Base-by-base conservation (phyloP, 148 eudicot species). In the Fagopyrum esculentum region DNA sequence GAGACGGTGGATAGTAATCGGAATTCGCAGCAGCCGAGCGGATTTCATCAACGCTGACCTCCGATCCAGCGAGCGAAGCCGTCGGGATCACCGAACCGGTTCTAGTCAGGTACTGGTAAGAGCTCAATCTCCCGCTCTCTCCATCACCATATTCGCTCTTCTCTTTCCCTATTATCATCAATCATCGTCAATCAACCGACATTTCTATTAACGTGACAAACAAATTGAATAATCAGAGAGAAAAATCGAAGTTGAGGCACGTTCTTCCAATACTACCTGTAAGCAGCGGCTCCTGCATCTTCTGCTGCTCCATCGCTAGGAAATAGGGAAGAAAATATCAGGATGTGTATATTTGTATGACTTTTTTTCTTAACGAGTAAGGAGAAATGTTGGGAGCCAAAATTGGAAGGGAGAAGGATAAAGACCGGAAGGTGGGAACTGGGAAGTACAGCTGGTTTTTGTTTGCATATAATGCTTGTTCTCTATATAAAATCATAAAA, bases 1-100 rank as follows among this genome's bases (percentile, higher is more conserved):
- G 87, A 63, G 93, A 89, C 43, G 98, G 90, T 4, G 98, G 89
- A 73, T 91, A 94, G 0, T 75, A 80, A n/a, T 86, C 91, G 0
- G 98, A 83, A 72, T 73, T 60, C 7, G 89, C 79, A 10, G 91
- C 82, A 12, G 91, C 95, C 1, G 88, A 87, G 60, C 98, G 93
- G 80, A 94, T 94, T 74, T 94, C 97, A 40, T 87, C 93, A 8
- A 86, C 92, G 80, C 90, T 94, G 69, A 92, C 88, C 45, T 87
- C 89, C 74, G 78, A 79, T 78, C 86, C 93, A 45, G 84, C 82
- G 52, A 82, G 30, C 1, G 86, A 78, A 12, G 87, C 74, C 1
- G 90, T 81, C 26, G 89, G 87, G 57, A 80, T 79, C 1, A 71
- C 83, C 4, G 94, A 86, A 35, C 86, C 87, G 8, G 89, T 47